Base-by-base conservation (phyloP, 1,284 basidiomycete species). In the Chalciporus piperatoides region DNA sequence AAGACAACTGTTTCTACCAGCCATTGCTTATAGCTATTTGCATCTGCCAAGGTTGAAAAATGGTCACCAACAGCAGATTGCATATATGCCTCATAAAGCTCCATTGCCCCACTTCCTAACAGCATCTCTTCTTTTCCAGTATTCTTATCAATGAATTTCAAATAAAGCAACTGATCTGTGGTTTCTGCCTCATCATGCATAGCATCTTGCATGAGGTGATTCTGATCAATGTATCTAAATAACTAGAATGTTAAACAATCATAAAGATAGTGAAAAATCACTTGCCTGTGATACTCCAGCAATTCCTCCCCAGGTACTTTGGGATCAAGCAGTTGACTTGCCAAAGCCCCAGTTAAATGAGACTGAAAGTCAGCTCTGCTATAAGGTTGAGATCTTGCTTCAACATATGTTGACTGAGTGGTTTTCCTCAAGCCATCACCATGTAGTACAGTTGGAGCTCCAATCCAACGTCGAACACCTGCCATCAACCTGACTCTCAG, bases 211-310 rank as follows among this genome's bases (percentile, higher is more conserved):
- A 87, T 72, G 41, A 83, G 81, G 48, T 82, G 77, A 53, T 78
- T 82, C 59, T 88, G 84, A 56, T 86, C 82, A 57, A 89, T 83
- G 59, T 88, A 87, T 35, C 84, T 86, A 48, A n/a, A 28, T 9
- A 24, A 19, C 25, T 35, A 45, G 21, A 21, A 24, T 35, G 44
- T 51, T 19, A 58, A 37, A 37, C 40, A 7, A 46, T 19, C 33
- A 23, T 10, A n/a, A 38, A 32, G n/a, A 11, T 0, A 15, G 24
- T 3, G 23, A 3, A 21, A 27, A 21, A 25, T 6, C 14, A 70
- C 75, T 32, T 53, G 87, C 83, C 85, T 85, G 57, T 86, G 81
- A 68, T 97, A 97, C 62, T 96, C 92, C 2, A 74, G 69, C 51
- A 82, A 74, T 63, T 92, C 88, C 33, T 78, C 74, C 23, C 78